These are phyloP conservation scores for Ceratorhiza oryzae-sativae DNA, from an alignment of 1,284 basidiomycete genomes.

Conservation along the genomic window DNA sequence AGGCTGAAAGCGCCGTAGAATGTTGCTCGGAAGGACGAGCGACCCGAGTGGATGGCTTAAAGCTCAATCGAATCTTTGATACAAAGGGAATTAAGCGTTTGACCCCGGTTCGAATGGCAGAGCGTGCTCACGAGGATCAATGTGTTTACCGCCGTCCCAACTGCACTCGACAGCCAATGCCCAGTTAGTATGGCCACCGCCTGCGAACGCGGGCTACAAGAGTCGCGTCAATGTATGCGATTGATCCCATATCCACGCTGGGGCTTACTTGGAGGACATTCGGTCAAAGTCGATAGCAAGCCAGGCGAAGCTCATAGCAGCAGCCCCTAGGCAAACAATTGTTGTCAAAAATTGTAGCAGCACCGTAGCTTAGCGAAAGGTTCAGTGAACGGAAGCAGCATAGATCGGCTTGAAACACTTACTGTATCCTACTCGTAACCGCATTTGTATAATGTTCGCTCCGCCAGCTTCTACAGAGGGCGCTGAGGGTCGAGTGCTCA, in stretches of 20 bases:
- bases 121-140: conserved; percentile 5
- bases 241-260: neutral
- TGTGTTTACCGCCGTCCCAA: conserved; percentile 3
- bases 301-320: conserved; percentile 9
- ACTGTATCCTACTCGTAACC: neutral
- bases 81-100: too few relatives aligned
- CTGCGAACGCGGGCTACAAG: neutral
- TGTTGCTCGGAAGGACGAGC: too few relatives aligned
- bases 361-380: neutral
- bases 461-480: neutral
- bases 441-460: neutral
- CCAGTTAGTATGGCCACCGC: conserved; percentile 1
- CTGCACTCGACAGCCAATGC: neutral
- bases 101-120: too few relatives aligned
- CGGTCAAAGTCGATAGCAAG: conserved; percentile 11
- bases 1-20: too few relatives aligned
- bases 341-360: conserved; percentile 14
- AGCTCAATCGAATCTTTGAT: conserved; percentile 6
- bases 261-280: neutral
- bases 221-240: neutral
- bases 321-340: neutral
- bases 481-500: neutral
- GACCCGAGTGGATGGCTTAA: too few relatives aligned
- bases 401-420: neutral
- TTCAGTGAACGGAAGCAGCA: neutral